phyloP scores from a whole-genome alignment of 768 basidiomycete species.

The Filobasidium wieringae region DNA sequence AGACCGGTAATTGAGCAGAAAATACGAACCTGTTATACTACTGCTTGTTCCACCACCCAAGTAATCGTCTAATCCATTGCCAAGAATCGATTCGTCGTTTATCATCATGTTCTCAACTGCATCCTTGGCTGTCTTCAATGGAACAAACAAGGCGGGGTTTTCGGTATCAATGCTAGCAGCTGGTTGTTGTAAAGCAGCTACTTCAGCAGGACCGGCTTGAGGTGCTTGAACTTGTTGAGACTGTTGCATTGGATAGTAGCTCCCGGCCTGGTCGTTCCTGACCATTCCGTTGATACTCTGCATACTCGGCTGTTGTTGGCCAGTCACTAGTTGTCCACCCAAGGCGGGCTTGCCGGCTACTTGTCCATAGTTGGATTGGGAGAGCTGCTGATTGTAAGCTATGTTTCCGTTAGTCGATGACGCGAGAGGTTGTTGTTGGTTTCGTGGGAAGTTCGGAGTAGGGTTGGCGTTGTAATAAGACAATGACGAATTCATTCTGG shows the following conservation, averaged over 20 bases:
- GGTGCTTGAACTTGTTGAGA: neutral
- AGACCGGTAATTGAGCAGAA: too few species aligned
- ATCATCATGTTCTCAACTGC: neutral
- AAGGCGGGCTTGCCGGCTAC: too few species aligned
- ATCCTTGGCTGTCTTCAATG: neutral
- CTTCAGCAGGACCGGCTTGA: neutral
- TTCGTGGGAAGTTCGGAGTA: neutral
- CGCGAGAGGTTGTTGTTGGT: neutral
- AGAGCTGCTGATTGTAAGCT: neutral
- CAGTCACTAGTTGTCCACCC: too few species aligned
- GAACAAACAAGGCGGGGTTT: neutral
- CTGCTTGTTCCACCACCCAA: neutral
- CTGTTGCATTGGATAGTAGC: neutral
- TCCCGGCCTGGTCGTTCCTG: neutral
- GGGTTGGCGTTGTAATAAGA: neutral
- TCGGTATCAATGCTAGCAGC: neutral
- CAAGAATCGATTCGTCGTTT: neutral
- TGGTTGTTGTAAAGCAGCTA: neutral
- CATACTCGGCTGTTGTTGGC: neutral
- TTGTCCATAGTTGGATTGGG: neutral
- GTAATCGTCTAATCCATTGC: neutral
- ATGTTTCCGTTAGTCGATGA: neutral
- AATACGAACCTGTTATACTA: neutral
- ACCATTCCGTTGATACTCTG: neutral
- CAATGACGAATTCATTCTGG: neutral